Evolutionary conservation across 2,329 filamentous ascomycete genomes (phyloP).

Genomic region (Aspergillus neotritici): DNA sequence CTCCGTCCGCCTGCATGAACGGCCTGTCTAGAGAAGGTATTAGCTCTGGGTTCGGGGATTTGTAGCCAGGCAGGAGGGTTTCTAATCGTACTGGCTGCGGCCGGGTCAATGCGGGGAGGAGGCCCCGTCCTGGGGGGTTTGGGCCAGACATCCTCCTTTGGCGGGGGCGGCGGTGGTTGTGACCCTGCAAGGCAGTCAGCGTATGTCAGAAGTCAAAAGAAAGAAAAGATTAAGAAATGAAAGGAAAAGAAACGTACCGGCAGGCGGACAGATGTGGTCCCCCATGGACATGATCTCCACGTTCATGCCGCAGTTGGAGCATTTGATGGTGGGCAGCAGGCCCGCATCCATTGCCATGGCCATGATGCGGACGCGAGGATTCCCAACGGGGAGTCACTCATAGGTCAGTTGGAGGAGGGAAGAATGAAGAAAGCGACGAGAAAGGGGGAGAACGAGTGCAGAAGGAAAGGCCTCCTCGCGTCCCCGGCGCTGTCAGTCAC

Average conservation of each 20-base stretch:
- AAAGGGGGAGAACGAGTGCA: too few species aligned
- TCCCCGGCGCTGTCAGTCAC: too few species aligned
- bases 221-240: slow-evolving; percentile 8
- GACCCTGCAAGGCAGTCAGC: slow-evolving; percentile 7
- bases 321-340: slow-evolving; percentile 80
- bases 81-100: slow-evolving; percentile 51
- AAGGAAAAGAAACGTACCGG: slow-evolving; percentile 28
- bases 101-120: slow-evolving; percentile 53
- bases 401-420: neutral
- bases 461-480: too few species aligned
- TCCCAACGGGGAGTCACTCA: slow-evolving; percentile 5
- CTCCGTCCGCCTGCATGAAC: slow-evolving; percentile 51
- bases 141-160: slow-evolving; percentile 16
- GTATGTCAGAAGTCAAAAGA: neutral
- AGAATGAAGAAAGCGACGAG: neutral
- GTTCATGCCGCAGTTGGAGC: slow-evolving; percentile 69
- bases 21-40: slow-evolving; percentile 31
- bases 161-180: slow-evolving; percentile 20
- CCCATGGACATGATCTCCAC: slow-evolving; percentile 83
- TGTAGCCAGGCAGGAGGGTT: neutral
- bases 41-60: neutral
- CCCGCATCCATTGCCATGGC: slow-evolving; percentile 52
- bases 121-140: slow-evolving; percentile 44
- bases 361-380: slow-evolving; percentile 44
- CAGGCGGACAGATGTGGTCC: slow-evolving; percentile 65